These are phyloP conservation scores for Crithidia fasciculata DNA, from an alignment of 208 protist species.

Conservation along the genomic window DNA sequence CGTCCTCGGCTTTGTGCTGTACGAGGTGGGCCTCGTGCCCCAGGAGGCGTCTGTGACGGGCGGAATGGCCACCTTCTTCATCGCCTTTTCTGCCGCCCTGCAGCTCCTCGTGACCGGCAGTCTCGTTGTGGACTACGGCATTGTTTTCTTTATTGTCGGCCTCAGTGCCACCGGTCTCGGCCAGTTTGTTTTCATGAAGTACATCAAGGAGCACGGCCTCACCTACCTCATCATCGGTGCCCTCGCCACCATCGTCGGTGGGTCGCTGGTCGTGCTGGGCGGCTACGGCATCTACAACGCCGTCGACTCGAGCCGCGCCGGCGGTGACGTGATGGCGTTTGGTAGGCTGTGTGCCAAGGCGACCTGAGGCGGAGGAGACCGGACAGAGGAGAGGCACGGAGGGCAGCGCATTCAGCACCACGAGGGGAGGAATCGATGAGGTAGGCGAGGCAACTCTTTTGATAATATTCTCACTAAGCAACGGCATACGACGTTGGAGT, in stretches of 20 bases:
- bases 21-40: conserved; percentile 75
- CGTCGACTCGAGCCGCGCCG: conserved; percentile 32
- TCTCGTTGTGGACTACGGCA: conserved; percentile 65
- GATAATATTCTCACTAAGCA: too few relatives aligned
- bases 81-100: conserved; percentile 69
- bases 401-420: too few relatives aligned
- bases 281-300: conserved; percentile 80
- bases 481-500: too few relatives aligned
- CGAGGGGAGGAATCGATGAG: too few relatives aligned
- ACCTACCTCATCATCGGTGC: conserved; percentile 70
- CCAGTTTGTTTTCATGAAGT: conserved; percentile 74
- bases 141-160: conserved; percentile 71
- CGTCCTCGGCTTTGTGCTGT: conserved; percentile 83
- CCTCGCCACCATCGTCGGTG: conserved; percentile 66
- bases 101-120: conserved; percentile 60
- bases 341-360: conserved; percentile 45
- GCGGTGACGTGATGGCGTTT: conserved; percentile 60
- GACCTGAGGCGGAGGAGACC: neutral
- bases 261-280: conserved; percentile 71
- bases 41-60: conserved; percentile 79
- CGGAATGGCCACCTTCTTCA: conserved; percentile 81
- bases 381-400: neutral
- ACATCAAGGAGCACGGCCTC: conserved; percentile 69
- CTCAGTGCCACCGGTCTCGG: conserved; percentile 63
- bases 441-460: too few relatives aligned